Conservation (phyloP, 306 rosid species). For the Lathyrus aphaca region DNA sequence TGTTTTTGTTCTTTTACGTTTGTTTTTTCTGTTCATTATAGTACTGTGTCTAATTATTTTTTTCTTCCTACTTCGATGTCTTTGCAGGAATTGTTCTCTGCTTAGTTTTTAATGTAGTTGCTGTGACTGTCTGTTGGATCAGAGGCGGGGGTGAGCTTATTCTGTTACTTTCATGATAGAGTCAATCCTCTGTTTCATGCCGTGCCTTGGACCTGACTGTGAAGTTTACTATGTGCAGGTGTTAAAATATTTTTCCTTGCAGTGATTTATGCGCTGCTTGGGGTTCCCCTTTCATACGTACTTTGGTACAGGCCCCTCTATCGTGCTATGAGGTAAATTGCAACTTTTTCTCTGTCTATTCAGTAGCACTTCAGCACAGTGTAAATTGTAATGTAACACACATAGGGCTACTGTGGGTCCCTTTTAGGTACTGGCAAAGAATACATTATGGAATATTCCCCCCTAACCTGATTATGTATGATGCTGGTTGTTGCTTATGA, state of each 20-base stretch:
- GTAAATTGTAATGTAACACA: not conserved
- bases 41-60: conserved; percentile 1
- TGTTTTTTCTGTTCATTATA: not conserved
- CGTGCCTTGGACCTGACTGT: conserved; percentile 37
- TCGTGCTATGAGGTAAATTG: conserved; percentile 88
- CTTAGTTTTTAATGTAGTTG: conserved; percentile 78
- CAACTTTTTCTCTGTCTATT: conserved; percentile 9
- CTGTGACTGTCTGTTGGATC: conserved; percentile 81
- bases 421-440: conserved; percentile 23
- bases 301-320: conserved; percentile 98
- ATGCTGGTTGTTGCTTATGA: conserved; percentile 33
- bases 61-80: conserved; percentile 10
- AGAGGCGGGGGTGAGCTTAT: conserved; percentile 88
- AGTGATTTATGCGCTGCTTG: conserved; percentile 84
- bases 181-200: conserved; percentile 20
- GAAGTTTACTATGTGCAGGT: conserved; percentile 60
- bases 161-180: conserved; percentile 10
- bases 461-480: conserved; percentile 6
- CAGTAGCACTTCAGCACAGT: conserved; percentile 22
- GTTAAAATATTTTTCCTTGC: conserved; percentile 95
- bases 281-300: conserved; percentile 88
- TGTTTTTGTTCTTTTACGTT: not conserved
- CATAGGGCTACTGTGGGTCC: conserved; percentile 3
- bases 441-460: conserved; percentile 16
- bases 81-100: conserved; percentile 90